phyloP scores from a whole-genome alignment of 2,329 filamentous ascomycete species.

The Tolypocladium cylindrosporum region DNA sequence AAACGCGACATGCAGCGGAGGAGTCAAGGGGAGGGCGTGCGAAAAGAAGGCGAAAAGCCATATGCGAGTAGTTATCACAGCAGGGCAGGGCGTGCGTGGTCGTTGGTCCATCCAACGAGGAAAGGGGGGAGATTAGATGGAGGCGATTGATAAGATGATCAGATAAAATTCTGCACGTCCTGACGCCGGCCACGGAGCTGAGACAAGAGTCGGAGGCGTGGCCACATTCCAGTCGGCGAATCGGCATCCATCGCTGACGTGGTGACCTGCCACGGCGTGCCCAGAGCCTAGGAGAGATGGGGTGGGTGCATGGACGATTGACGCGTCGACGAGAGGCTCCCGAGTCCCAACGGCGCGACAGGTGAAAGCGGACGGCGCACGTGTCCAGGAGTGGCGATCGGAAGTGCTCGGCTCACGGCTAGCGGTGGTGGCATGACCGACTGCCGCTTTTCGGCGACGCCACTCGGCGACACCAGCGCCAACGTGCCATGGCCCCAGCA shows the following conservation, averaged over 20 bases:
- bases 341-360: background rate
- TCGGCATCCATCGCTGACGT: background rate
- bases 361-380: background rate
- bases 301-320: background rate
- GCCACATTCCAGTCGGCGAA: background rate
- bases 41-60: background rate
- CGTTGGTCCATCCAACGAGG: background rate
- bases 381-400: background rate
- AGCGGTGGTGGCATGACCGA: background rate
- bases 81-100: background rate
- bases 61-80: background rate
- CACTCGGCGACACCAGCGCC: no score
- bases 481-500: background rate
- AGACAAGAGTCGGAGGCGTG: background rate
- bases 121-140: background rate
- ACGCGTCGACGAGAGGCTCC: background rate
- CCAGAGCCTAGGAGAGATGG: no score
- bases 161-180: conserved; percentile 1
- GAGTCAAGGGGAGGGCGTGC: background rate
- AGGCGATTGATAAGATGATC: conserved; percentile 7
- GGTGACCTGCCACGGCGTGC: background rate
- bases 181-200: background rate
- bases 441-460: no score
- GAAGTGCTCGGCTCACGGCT: background rate
- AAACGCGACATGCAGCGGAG: background rate